Evolutionary conservation across 2,329 filamentous ascomycete species (phyloP).

Genomic region (Trichoderma semiorbis): DNA sequence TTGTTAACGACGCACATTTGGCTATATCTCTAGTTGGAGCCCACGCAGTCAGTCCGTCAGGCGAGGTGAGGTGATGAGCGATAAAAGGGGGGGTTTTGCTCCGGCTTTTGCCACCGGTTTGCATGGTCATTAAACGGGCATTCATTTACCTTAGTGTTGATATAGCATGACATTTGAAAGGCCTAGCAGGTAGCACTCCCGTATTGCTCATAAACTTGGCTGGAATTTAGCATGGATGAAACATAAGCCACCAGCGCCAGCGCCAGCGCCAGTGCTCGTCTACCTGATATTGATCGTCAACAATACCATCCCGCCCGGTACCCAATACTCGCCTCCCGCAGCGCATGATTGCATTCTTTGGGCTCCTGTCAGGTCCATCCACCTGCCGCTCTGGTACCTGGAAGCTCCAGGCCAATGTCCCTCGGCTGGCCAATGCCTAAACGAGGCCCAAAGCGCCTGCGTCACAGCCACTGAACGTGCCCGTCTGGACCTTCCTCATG

Average conservation of each 20-base stretch:
- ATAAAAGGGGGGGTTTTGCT: neutral
- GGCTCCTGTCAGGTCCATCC: neutral
- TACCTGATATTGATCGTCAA: neutral
- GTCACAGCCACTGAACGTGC: slow-evolving; percentile 15
- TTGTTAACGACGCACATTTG: neutral
- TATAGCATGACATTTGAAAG: neutral
- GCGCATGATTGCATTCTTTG: neutral
- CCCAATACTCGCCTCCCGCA: slow-evolving; percentile 1
- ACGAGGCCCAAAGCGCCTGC: slow-evolving; percentile 13
- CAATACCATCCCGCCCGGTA: neutral
- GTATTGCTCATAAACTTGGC: neutral
- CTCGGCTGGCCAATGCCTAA: slow-evolving; percentile 3
- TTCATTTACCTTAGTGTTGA: neutral
- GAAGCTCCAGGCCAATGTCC: neutral
- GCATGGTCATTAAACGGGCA: neutral
- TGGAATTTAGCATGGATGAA: neutral
- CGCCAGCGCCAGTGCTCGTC: neutral
- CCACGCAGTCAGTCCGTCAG: neutral
- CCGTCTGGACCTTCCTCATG: slow-evolving; percentile 16
- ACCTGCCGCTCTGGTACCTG: slow-evolving; percentile 4
- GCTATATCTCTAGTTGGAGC: neutral
- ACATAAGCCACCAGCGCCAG: neutral
- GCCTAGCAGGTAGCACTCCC: neutral
- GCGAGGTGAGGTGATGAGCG: neutral
- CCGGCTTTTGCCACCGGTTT: neutral